These are phyloP conservation scores for Globisporangium perplexum DNA, from an alignment of 352 stramenopile genomes.

Conservation along the genomic window DNA sequence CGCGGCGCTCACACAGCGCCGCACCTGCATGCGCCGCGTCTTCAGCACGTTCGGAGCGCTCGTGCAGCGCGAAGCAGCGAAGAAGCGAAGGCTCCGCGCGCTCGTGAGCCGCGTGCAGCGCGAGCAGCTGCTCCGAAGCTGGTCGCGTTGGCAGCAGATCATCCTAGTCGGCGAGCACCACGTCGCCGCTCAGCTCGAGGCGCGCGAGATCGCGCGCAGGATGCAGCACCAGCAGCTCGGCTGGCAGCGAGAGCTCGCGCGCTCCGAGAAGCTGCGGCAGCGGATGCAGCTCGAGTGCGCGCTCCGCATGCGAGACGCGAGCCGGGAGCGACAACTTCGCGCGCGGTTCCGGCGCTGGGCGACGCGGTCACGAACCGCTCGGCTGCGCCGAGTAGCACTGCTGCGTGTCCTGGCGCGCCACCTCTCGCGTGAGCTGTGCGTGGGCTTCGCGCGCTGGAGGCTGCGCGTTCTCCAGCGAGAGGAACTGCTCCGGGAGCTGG, in stretches of 20 bases:
- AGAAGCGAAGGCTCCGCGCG: conserved; percentile 11
- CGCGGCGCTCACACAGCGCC: too few relatives aligned
- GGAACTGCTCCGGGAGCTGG: not conserved
- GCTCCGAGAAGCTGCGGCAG: conserved; percentile 3
- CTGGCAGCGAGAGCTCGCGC: conserved; percentile 3
- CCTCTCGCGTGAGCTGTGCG: not conserved
- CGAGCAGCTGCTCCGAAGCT: conserved; percentile 16
- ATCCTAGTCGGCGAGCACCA: conserved; percentile 2
- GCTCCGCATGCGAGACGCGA: conserved; percentile 4
- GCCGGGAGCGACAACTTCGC: not conserved
- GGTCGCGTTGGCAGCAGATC: conserved; percentile 13
- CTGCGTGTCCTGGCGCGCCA: not conserved
- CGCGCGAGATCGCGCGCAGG: not conserved
- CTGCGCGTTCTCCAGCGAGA: not conserved
- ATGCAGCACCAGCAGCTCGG: conserved; percentile 2
- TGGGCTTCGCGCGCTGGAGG: conserved; percentile 2
- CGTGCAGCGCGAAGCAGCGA: conserved; percentile 12
- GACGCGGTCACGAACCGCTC: not conserved
- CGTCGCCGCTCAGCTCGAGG: not conserved
- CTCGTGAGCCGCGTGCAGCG: conserved; percentile 13
- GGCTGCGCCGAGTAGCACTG: not conserved
- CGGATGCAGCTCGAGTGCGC: conserved; percentile 9
- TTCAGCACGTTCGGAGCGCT: conserved; percentile 10
- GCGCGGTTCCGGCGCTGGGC: conserved; percentile 1
- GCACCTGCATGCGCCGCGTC: not conserved